Base-by-base conservation (phyloP, 371 early-diverging fungal genomes). In the Sanchytrium tribonematis region DNA sequence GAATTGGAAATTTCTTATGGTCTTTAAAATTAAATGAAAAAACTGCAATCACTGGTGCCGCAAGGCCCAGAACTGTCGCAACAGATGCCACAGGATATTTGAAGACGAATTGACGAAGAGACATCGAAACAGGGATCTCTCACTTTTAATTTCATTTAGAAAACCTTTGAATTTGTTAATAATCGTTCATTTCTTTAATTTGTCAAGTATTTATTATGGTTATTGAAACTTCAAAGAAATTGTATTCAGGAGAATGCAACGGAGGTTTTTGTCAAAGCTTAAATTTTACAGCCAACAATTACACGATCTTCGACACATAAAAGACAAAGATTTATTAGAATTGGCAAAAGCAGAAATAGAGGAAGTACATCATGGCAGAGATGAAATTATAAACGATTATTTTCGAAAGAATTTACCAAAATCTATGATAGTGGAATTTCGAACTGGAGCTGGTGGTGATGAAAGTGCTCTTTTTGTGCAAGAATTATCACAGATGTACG, bases 381-480 rank as follows among this genome's bases (percentile, higher is more conserved):
- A 48, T 48, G 5, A 48, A 12, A 12, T 12, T 22, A 48, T 48
- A 48, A 48, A 48, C 22, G 48, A 48, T 5, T 48, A 22, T 22
- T 48, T 48, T 48, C 5, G 22, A 5, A 48, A 48, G 22, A 22
- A 48, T 5, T 22, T 48, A 48, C 48, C 48, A 48, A 48, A 48
- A 22, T 48, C 48, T 12, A 12, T 48, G 5, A 82, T 90, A 28
- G 73, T 90, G 65, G 90, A 90, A 77, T 83, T 90, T 30, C 78
- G 90, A 0, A 82, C 90, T 0, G 84, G 84, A 68, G 71, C 90
- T 1, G 90, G 90, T 17, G 90, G 90, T 1, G 85, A 86, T 77
- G 90, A 90, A 72, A 88, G 89, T 0, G 81, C 86, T 1, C 71
- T 90, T 69, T 90, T 90, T 74, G 80, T 83, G 0, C 81, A 79